Base-by-base conservation (phyloP, 495 filamentous ascomycete species). In the Aspergillus nanangensis region DNA sequence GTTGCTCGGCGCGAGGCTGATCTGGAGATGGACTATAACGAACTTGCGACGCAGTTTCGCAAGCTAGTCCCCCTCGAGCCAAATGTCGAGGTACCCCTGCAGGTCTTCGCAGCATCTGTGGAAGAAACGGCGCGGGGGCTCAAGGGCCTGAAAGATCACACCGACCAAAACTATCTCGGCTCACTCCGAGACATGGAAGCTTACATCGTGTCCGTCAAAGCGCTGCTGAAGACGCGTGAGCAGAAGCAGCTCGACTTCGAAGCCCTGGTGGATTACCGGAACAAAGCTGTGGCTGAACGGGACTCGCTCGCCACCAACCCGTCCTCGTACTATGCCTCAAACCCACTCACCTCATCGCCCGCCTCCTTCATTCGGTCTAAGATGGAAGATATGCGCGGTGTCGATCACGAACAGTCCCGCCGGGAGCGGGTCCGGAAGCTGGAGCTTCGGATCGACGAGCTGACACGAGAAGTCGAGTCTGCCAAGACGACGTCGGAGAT, bases 211-310 rank as follows among this genome's bases (percentile, higher is more conserved):
- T 83, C 89, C 2, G 66, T 97, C 14, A 94, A 95, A 65, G 70
- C 82, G 23, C 82, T 97, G 3, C 80, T 98, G 57, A 95, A 95
- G 70, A 86, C 87, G 5, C 84, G 93, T 17, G 94, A 98, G 68
- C 90, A 94, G 69, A 98, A 97, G 62, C 93, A 98, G 60, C 84
- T 97, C 33, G 93, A 98, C 67, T 95, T 92, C 60, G 93, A 98
- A 68, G 93, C 87, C 32, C 74, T 97, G 22, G 95, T 90, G 17
- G 92, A 96, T 56, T 97, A 97, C 65, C 88, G 95, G 45, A 86
- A 84, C 70, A 94, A 94, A 58, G 85, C 88, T 2, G 85, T 86
- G 8, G 69, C 79, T n/a, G 93, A 98, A 60, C 83, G 92, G 34
- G 94, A 98, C 66, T 77, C 78, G 22, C 82, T 98, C 10, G 86